Evolutionary conservation across 805 yeast genomes (phyloP).

Genomic region (Candida nemodendra): DNA sequence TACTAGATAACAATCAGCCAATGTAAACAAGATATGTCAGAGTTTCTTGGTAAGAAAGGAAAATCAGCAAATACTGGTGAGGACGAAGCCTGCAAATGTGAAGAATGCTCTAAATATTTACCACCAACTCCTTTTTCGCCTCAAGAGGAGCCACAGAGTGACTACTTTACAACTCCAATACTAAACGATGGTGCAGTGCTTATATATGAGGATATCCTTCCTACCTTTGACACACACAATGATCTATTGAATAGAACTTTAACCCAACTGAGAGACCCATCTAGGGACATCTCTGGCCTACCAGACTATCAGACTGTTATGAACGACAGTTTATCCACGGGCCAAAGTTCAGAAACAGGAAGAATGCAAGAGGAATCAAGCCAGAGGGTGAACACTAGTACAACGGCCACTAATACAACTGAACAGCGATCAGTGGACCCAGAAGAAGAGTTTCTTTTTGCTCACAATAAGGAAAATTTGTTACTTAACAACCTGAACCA

Average conservation of each 20-base stretch:
- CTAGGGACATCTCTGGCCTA: slow-evolving; percentile 4
- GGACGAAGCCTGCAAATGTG: slow-evolving; percentile 12
- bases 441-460: slow-evolving; percentile 2
- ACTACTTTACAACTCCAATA: slow-evolving; percentile 8
- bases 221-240: slow-evolving; percentile 67
- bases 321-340: slow-evolving; percentile 6
- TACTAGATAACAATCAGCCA: too few species aligned
- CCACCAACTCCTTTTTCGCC: slow-evolving; percentile 16
- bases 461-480: slow-evolving; percentile 17
- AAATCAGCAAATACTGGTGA: slow-evolving; percentile 1
- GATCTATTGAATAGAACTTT: slow-evolving; percentile 27
- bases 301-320: slow-evolving; percentile 20
- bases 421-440: background rate
- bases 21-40: too few species aligned
- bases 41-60: background rate
- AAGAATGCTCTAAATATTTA: slow-evolving; percentile 10
- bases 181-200: slow-evolving; percentile 16
- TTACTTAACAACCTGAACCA: slow-evolving; percentile 24
- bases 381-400: background rate
- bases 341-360: background rate
- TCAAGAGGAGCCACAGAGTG: slow-evolving; percentile 4
- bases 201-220: slow-evolving; percentile 52
- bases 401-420: background rate
- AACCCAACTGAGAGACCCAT: slow-evolving; percentile 12
- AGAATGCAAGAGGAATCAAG: too few species aligned